Evolutionary conservation across 2,329 filamentous ascomycete species (phyloP).

Genomic region (Rutstroemia sp.): DNA sequence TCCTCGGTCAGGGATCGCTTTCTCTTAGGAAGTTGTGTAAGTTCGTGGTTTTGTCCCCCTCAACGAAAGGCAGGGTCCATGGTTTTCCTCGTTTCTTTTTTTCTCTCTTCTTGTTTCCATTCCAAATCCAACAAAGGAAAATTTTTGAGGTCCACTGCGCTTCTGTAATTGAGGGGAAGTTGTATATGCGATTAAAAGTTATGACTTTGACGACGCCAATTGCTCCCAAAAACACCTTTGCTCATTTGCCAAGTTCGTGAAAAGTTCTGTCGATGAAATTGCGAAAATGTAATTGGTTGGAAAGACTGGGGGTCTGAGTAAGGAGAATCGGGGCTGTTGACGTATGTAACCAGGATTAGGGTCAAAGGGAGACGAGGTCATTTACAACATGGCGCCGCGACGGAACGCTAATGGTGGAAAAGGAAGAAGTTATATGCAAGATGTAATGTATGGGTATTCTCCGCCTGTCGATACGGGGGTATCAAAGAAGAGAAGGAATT

Average conservation of each 20-base stretch:
- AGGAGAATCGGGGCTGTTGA: not conserved
- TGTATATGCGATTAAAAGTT: not conserved
- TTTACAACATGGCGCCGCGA: conserved; percentile 7
- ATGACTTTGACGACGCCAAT: too few species aligned
- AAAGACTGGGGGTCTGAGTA: not conserved
- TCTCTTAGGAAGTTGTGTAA: not conserved
- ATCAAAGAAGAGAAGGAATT: not conserved
- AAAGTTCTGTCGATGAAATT: not conserved
- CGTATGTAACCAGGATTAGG: not conserved
- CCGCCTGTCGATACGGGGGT: conserved; percentile 3
- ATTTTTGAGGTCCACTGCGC: not conserved
- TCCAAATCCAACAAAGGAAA: not conserved
- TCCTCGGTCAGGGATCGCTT: not conserved
- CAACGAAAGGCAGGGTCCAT: not conserved
- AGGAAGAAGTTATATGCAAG: conserved; percentile 7
- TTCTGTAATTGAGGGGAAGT: not conserved
- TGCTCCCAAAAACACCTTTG: too few species aligned
- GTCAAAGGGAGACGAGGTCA: not conserved
- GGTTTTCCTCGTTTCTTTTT: not conserved
- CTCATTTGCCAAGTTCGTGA: too few species aligned
- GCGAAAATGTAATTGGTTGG: conserved; percentile 1
- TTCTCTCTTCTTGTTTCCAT: not conserved
- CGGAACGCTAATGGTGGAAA: conserved; percentile 1
- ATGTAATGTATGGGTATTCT: conserved; percentile 8
- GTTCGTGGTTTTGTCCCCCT: not conserved